Percentiles rank a stretch among this genome's conserved stretches.
These are phyloP conservation scores for Volvox carteri DNA, from an alignment of 163 green algal genomes.

Conservation along the genomic window DNA sequence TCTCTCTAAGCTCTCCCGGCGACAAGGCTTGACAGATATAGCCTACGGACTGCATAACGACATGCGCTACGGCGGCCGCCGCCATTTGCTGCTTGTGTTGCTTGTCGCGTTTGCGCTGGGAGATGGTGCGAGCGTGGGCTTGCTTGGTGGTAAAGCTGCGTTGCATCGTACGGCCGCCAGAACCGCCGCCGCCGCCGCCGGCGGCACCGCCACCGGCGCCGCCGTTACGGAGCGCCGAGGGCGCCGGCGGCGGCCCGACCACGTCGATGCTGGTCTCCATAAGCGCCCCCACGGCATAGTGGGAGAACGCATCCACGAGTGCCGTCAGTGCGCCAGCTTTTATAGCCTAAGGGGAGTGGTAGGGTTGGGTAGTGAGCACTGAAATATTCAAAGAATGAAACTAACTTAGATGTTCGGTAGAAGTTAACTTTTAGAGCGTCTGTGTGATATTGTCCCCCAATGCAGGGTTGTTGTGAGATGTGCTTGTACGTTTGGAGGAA, in stretches of 20 bases:
- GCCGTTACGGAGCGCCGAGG: background rate
- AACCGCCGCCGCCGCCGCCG: background rate
- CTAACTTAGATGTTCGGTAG: no score
- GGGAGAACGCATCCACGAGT: conserved; percentile 15
- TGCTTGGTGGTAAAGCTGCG: conserved; percentile 1
- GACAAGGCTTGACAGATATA: conserved; percentile 42
- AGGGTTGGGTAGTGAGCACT: background rate
- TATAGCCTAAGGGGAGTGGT: background rate
- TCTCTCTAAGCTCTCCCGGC: background rate
- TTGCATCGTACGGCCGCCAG: background rate
- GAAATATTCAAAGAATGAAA: no score
- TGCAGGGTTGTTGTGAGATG: no score
- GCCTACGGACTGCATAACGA: conserved; percentile 19
- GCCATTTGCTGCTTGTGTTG: conserved; percentile 25
- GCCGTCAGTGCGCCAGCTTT: background rate
- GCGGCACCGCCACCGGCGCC: background rate
- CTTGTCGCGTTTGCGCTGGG: conserved; percentile 31
- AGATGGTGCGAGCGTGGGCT: background rate
- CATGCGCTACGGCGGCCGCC: background rate
- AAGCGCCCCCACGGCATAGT: conserved; percentile 1
- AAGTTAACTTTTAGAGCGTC: no score
- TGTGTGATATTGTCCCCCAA: no score
- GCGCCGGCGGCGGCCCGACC: background rate
- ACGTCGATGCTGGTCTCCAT: background rate
- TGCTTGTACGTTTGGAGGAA: no score